These are phyloP conservation scores for Graphiopsis chlorocephala DNA, from an alignment of 2,329 filamentous ascomycete genomes.

Conservation along the genomic window DNA sequence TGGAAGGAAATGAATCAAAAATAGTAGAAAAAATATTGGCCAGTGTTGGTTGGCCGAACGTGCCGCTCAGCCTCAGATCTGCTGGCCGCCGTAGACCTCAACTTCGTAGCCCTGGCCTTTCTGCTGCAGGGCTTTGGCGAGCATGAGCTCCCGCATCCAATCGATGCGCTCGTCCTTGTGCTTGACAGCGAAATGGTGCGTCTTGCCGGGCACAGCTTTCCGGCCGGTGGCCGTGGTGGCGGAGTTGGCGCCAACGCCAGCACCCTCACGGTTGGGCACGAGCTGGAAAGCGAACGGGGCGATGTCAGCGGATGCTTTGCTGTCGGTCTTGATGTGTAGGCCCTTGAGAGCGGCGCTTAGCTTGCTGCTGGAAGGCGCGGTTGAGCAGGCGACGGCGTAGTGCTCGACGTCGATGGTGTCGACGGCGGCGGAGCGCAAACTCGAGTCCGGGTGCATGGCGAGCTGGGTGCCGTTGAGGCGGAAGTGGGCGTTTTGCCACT, in stretches of 20 bases:
- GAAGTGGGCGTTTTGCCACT: constrained; percentile 92
- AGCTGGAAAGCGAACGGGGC: constrained; percentile 80
- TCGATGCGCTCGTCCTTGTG: constrained; percentile 87
- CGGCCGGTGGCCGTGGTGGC: constrained; percentile 8
- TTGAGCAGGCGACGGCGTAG: constrained; percentile 83
- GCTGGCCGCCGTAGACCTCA: constrained; percentile 64
- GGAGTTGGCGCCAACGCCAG: constrained; percentile 16
- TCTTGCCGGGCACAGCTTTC: constrained; percentile 62
- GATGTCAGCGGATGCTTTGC: constrained; percentile 40
- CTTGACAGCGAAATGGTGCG: constrained; percentile 90
- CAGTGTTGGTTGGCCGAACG: background rate
- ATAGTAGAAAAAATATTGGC: background rate
- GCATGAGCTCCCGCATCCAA: constrained; percentile 94
- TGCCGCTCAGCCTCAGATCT: background rate
- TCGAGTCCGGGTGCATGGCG: constrained; percentile 64
- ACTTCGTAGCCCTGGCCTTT: constrained; percentile 82
- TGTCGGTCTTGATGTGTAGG: constrained; percentile 57
- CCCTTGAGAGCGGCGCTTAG: constrained; percentile 84
- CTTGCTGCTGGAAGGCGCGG: constrained; percentile 71
- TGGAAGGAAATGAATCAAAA: background rate
- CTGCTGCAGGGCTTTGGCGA: constrained; percentile 80
- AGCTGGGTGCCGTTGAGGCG: constrained; percentile 64
- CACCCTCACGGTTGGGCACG: constrained; percentile 60
- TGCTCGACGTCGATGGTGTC: constrained; percentile 85
- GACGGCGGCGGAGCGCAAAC: constrained; percentile 60